Conservation (phyloP, 139 green algal species). For the Asterochloris erici region DNA sequence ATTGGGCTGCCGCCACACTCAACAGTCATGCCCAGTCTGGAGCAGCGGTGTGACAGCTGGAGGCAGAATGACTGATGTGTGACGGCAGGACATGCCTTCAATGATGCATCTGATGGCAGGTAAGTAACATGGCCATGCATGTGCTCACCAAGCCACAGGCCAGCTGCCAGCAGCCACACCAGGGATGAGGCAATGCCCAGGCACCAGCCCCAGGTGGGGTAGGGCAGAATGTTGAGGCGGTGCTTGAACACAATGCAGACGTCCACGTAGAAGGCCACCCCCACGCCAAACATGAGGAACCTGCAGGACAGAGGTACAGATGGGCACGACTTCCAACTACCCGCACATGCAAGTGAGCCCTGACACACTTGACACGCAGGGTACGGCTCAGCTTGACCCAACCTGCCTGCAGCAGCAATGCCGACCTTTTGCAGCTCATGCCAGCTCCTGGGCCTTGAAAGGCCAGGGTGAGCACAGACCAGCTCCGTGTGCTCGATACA, state of each 20-base stretch:
- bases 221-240: neutral
- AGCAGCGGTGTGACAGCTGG: neutral
- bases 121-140: neutral
- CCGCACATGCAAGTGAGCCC: too few relatives aligned
- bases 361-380: too few relatives aligned
- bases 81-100: neutral
- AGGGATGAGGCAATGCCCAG: conserved; percentile 5
- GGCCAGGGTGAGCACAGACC: too few relatives aligned
- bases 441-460: too few relatives aligned
- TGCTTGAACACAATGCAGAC: neutral
- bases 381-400: too few relatives aligned
- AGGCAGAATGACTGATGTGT: neutral
- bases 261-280: conserved; percentile 5
- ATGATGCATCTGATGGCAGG: neutral
- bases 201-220: conserved; percentile 11
- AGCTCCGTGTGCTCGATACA: too few relatives aligned
- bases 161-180: conserved; percentile 3
- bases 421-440: too few relatives aligned
- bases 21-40: neutral
- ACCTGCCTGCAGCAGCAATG: too few relatives aligned
- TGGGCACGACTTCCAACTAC: too few relatives aligned
- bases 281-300: conserved; percentile 9
- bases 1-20: neutral
- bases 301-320: neutral
- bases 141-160: conserved; percentile 2